These are phyloP conservation scores for Scenedesmus sp. DNA, from an alignment of 163 green algal genomes.

Conservation along the genomic window DNA sequence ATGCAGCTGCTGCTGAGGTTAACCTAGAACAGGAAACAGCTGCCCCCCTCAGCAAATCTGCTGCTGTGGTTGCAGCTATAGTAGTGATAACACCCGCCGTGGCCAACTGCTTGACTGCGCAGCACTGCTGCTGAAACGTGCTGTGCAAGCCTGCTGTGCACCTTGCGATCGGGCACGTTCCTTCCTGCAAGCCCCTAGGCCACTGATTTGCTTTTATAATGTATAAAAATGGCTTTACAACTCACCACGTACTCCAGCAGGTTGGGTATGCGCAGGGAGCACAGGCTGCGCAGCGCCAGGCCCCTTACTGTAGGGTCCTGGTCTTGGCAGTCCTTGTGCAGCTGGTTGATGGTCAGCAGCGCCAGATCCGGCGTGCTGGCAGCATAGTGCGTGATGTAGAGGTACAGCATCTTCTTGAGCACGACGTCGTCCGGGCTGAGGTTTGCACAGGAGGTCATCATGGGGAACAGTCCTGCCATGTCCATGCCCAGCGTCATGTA, in stretches of 20 bases:
- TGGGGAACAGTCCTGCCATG: constrained; percentile 91
- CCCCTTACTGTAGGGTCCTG: constrained; percentile 93
- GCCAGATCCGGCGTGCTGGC: constrained; percentile 80
- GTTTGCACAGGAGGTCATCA: constrained; percentile 76
- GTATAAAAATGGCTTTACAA: not conserved
- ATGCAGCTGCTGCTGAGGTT: not conserved
- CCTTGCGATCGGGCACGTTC: not conserved
- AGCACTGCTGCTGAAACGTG: too few relatives aligned
- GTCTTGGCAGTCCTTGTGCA: constrained; percentile 93
- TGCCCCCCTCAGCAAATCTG: too few relatives aligned
- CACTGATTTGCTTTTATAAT: not conserved
- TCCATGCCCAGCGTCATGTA: constrained; percentile 97
- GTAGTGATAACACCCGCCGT: too few relatives aligned
- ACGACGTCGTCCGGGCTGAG: constrained; percentile 87
- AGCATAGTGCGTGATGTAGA: constrained; percentile 96
- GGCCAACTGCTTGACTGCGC: too few relatives aligned
- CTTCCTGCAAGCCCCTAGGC: not conserved
- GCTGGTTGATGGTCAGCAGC: constrained; percentile 93
- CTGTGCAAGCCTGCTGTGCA: not conserved
- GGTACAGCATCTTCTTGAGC: constrained; percentile 99
- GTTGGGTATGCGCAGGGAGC: constrained; percentile 90
- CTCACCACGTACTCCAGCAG: constrained; percentile 96
- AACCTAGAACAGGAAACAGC: not conserved
- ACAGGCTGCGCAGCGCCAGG: constrained; percentile 92
- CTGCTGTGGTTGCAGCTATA: too few relatives aligned